Percentiles rank a stretch among this genome's conserved stretches.
Evolutionary conservation across 2,329 filamentous ascomycete genomes (phyloP).

Genomic region (Mycosphaerella sp.): DNA sequence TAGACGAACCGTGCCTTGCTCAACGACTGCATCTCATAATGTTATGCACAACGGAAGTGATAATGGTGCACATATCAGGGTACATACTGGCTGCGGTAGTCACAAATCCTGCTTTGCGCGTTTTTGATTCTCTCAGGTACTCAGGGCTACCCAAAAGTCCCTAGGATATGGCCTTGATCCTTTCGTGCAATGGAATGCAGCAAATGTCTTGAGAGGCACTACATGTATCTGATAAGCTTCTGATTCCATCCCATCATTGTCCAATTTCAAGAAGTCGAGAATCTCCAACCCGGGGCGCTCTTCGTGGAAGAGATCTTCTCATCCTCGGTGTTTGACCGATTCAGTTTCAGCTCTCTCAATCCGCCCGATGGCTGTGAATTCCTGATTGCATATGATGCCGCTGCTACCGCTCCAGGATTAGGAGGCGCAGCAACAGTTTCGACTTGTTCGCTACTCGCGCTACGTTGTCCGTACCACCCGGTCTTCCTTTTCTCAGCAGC

Average conservation of each 20-base stretch:
- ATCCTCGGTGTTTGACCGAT: constrained; percentile 5
- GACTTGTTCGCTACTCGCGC: background rate
- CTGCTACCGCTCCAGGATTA: background rate
- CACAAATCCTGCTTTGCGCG: too few species aligned
- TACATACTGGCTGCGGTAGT: too few species aligned
- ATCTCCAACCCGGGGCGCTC: background rate
- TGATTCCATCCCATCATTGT: background rate
- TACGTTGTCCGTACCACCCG: constrained; percentile 12
- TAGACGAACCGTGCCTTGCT: background rate
- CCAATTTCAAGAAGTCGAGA: background rate
- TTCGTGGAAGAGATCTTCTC: background rate
- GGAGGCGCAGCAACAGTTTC: background rate
- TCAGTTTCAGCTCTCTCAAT: constrained; percentile 3
- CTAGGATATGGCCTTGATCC: too few species aligned
- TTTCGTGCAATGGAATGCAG: background rate
- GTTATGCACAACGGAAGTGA: too few species aligned
- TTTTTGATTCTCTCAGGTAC: too few species aligned
- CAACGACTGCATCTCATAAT: too few species aligned
- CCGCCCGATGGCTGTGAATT: constrained; percentile 6
- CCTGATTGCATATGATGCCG: constrained; percentile 8
- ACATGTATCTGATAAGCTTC: too few species aligned
- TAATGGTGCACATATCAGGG: too few species aligned
- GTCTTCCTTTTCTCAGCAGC: constrained; percentile 66
- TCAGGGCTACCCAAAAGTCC: too few species aligned
- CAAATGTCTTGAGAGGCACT: too few species aligned